Conservation (phyloP, 2,329 filamentous ascomycete genomes). For the Apiospora sp. region DNA sequence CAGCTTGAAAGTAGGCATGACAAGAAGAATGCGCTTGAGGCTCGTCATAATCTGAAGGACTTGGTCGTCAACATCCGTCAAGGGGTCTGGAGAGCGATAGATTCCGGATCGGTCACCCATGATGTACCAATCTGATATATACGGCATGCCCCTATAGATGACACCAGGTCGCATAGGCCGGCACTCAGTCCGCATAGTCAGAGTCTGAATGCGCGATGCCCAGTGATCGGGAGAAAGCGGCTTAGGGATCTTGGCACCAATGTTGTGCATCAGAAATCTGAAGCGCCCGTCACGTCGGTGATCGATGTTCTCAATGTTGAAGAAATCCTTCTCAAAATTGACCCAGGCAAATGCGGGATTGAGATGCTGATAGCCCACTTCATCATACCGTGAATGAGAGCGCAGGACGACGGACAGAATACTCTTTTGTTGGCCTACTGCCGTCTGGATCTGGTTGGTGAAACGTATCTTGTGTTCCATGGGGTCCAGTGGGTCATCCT, state of each 20-base stretch:
- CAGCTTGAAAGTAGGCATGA: background rate
- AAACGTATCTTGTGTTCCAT: slow-evolving; percentile 13
- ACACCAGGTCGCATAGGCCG: background rate
- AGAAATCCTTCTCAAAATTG: slow-evolving; percentile 10
- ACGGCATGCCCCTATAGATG: no score
- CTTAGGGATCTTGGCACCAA: background rate
- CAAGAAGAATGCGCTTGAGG: background rate
- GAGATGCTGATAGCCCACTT: background rate
- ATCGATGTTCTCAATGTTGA: background rate
- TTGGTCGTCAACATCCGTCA: background rate
- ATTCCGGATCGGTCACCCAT: background rate
- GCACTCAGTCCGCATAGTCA: background rate
- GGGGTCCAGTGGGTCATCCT: slow-evolving; percentile 2
- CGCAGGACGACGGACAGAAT: background rate
- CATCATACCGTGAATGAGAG: background rate
- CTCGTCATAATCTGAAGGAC: background rate
- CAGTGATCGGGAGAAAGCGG: slow-evolving; percentile 4
- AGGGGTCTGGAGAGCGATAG: background rate
- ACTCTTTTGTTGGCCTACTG: no score
- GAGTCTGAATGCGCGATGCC: slow-evolving; percentile 3
- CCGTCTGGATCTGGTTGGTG: background rate
- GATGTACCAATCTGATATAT: background rate
- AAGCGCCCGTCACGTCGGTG: background rate
- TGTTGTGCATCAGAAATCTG: background rate
- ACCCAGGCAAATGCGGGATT: slow-evolving; percentile 1